phyloP scores from a whole-genome alignment of 495 filamentous ascomycete genomes.

The Durotheca rogersii region DNA sequence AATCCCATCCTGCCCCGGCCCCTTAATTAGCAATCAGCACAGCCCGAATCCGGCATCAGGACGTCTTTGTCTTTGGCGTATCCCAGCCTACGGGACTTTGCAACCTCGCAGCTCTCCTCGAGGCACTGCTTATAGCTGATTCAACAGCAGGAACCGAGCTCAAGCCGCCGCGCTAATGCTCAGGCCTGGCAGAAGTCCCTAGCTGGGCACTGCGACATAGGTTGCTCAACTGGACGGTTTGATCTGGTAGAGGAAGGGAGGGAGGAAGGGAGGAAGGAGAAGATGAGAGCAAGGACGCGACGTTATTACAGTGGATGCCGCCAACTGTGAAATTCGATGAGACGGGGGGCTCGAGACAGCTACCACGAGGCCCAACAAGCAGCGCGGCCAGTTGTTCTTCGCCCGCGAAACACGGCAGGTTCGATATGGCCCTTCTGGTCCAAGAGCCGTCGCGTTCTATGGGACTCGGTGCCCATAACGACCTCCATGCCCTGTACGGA shows the following conservation, averaged over 20 bases:
- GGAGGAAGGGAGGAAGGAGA: too few species aligned
- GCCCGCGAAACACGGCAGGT: constrained; percentile 4
- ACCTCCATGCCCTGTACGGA: constrained; percentile 6
- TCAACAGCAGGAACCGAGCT: constrained; percentile 1
- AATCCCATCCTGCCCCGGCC: neutral
- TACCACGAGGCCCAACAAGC: constrained; percentile 3
- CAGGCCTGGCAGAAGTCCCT: constrained; percentile 9
- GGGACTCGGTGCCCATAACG: constrained; percentile 1
- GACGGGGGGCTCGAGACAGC: neutral
- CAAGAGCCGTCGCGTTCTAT: constrained; percentile 1
- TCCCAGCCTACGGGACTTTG: constrained; percentile 7
- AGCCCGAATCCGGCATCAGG: constrained; percentile 7
- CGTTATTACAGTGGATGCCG: neutral
- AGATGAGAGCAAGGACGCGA: neutral
- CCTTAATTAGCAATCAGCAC: constrained; percentile 11
- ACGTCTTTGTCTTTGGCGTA: constrained; percentile 16
- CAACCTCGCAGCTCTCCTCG: constrained; percentile 8
- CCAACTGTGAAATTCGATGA: neutral
- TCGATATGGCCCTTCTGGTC: constrained; percentile 1
- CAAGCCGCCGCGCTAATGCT: constrained; percentile 5
- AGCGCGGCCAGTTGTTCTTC: neutral
- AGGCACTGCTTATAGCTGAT: constrained; percentile 14
- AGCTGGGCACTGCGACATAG: constrained; percentile 8
- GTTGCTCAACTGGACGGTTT: constrained; percentile 11
- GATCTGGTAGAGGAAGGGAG: constrained; percentile 10